These are phyloP conservation scores for Ustanciosporium gigantosporum DNA, from an alignment of 1,284 basidiomycete species.

Conservation along the genomic window DNA sequence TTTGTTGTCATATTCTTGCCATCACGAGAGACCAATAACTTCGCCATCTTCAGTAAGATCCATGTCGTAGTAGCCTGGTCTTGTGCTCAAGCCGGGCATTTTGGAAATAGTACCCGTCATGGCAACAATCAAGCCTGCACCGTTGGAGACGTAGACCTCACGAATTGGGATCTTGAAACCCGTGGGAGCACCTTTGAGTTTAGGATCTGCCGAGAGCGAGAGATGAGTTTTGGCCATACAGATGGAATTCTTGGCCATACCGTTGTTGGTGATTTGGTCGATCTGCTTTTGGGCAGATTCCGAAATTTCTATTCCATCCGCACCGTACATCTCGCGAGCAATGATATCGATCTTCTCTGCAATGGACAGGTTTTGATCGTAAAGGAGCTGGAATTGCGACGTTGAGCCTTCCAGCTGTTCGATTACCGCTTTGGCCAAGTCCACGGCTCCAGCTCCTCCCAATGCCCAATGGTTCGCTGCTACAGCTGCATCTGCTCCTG, in stretches of 20 bases:
- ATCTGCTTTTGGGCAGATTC: constrained; percentile 76
- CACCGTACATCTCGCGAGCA: constrained; percentile 59
- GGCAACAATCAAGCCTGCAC: constrained; percentile 94
- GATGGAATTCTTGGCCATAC: constrained; percentile 73
- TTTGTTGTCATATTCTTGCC: too few species aligned
- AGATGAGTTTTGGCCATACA: constrained; percentile 95
- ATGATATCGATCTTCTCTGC: constrained; percentile 58
- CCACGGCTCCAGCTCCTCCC: constrained; percentile 55
- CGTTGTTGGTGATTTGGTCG: constrained; percentile 88
- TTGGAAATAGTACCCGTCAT: constrained; percentile 73
- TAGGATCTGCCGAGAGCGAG: constrained; percentile 51
- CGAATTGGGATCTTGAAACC: constrained; percentile 89
- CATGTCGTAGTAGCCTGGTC: constrained; percentile 70
- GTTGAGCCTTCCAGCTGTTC: constrained; percentile 43
- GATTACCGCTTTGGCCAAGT: constrained; percentile 56
- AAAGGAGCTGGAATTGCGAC: constrained; percentile 57
- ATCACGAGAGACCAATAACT: constrained; percentile 62
- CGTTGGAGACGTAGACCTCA: constrained; percentile 83
- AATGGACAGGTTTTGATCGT: constrained; percentile 51
- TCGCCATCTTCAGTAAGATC: constrained; percentile 60
- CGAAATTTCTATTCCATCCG: constrained; percentile 66
- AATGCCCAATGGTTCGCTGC: constrained; percentile 81
- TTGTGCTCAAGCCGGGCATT: constrained; percentile 93
- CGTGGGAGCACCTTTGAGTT: constrained; percentile 49
- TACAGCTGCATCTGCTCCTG: constrained; percentile 92